These are phyloP conservation scores for Ustilaginoidea virens DNA, from an alignment of 2,329 filamentous ascomycete species.

Conservation along the genomic window DNA sequence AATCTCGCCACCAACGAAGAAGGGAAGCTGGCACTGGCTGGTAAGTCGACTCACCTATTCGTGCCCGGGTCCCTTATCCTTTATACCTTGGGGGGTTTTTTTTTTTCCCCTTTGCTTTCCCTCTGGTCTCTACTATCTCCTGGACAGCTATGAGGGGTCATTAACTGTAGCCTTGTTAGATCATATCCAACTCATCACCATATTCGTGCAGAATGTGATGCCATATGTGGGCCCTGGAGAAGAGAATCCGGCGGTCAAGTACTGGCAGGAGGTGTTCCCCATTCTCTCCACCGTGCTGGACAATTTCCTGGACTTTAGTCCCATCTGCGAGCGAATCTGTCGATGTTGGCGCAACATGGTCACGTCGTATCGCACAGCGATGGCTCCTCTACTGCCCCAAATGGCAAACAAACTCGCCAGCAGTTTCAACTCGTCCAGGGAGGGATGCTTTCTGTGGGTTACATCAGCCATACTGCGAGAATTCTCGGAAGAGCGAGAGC, in stretches of 20 bases:
- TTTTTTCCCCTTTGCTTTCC: too few relatives aligned
- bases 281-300: constrained; percentile 75
- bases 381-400: constrained; percentile 66
- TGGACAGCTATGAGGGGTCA: not conserved
- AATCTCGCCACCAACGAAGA: constrained; percentile 72
- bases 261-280: constrained; percentile 88
- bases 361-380: constrained; percentile 82
- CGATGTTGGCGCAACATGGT: constrained; percentile 96
- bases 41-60: constrained; percentile 36
- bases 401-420: constrained; percentile 79
- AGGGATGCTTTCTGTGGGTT: constrained; percentile 98
- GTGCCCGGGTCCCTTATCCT: too few relatives aligned
- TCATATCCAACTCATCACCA: constrained; percentile 80
- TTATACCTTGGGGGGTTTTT: too few relatives aligned
- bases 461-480: constrained; percentile 89
- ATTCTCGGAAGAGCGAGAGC: constrained; percentile 80
- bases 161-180: constrained; percentile 30
- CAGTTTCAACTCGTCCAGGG: constrained; percentile 71
- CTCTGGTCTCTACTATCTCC: too few relatives aligned
- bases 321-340: constrained; percentile 86
- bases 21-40: constrained; percentile 72
- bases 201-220: constrained; percentile 65
- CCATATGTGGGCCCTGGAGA: constrained; percentile 58
- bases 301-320: constrained; percentile 71
- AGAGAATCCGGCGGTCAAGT: constrained; percentile 84